These are phyloP conservation scores for Stenogyne calaminthoides DNA, from an alignment of 305 asterid species.

Conservation along the genomic window DNA sequence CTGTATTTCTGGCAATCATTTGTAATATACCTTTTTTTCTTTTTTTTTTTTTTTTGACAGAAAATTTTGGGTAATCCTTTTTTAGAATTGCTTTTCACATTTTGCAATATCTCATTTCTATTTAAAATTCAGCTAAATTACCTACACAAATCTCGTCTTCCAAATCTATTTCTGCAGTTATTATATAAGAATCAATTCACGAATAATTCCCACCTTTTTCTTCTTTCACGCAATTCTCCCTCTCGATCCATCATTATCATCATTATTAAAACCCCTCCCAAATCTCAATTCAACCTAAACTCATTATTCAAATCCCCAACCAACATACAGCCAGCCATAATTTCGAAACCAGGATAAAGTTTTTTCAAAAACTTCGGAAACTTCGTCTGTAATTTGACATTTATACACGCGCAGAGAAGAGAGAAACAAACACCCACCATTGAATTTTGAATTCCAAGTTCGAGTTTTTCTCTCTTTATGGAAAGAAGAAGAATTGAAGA, in stretches of 20 bases:
- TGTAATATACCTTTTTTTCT: too few species aligned
- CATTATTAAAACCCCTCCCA: constrained; percentile 16
- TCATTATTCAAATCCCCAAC: constrained; percentile 6
- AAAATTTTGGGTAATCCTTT: too few species aligned
- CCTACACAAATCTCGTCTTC: not conserved
- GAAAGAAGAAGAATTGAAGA: constrained; percentile 24
- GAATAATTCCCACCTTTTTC: too few species aligned
- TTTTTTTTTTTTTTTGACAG: too few species aligned
- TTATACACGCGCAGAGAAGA: not conserved
- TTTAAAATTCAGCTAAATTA: too few species aligned
- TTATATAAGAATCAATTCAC: too few species aligned
- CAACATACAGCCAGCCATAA: not conserved
- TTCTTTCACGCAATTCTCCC: not conserved
- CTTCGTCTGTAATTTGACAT: not conserved
- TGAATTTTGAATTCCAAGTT: not conserved
- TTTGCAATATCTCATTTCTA: not conserved
- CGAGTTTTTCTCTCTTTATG: constrained; percentile 22
- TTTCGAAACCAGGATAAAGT: not conserved
- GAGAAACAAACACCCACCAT: not conserved
- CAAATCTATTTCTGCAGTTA: not conserved
- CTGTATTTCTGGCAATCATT: too few species aligned
- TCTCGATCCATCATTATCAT: not conserved
- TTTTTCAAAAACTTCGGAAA: not conserved
- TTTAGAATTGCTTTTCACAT: too few species aligned
- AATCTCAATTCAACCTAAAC: constrained; percentile 6